Conservation (phyloP, 768 basidiomycete species). For the Suillus brevipes region DNA sequence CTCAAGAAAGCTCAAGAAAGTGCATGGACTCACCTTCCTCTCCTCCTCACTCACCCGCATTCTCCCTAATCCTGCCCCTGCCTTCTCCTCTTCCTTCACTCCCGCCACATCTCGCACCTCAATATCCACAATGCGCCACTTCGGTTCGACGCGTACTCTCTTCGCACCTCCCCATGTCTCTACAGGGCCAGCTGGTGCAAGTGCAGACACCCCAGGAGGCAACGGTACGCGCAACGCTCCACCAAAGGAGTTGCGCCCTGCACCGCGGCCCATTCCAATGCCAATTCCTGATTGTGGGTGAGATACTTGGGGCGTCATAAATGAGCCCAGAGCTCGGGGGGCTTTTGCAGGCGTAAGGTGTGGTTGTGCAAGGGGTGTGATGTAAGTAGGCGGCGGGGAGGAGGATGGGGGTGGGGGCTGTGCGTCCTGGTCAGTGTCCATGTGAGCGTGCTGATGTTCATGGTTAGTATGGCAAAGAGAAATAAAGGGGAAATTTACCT, state of each 20-base stretch:
- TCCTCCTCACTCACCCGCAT: slow-evolving; percentile 17
- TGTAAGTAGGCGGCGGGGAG: background rate
- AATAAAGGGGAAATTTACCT: slow-evolving; percentile 7
- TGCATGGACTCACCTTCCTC: slow-evolving; percentile 11
- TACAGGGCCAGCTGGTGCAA: slow-evolving; percentile 35
- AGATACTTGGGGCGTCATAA: slow-evolving; percentile 60
- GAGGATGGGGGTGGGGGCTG: slow-evolving; percentile 5
- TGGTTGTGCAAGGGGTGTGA: background rate
- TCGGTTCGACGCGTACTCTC: slow-evolving; percentile 47
- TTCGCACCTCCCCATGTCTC: slow-evolving; percentile 19
- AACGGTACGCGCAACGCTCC: slow-evolving; percentile 18
- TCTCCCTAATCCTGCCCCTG: background rate
- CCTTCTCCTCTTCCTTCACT: slow-evolving; percentile 14
- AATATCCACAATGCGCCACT: slow-evolving; percentile 60
- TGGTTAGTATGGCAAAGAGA: background rate
- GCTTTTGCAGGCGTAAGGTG: slow-evolving; percentile 11
- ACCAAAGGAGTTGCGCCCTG: slow-evolving; percentile 43
- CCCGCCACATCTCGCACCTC: slow-evolving; percentile 5
- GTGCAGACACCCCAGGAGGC: slow-evolving; percentile 9
- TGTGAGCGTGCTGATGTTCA: background rate
- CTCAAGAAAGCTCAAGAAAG: background rate
- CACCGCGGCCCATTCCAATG: slow-evolving; percentile 13
- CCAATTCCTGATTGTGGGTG: slow-evolving; percentile 8
- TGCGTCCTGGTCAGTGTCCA: slow-evolving; percentile 4
- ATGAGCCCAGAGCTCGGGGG: slow-evolving; percentile 32